Evolutionary conservation across 345 rosid genomes (phyloP).

Genomic region (Noccaea bulbosa): DNA sequence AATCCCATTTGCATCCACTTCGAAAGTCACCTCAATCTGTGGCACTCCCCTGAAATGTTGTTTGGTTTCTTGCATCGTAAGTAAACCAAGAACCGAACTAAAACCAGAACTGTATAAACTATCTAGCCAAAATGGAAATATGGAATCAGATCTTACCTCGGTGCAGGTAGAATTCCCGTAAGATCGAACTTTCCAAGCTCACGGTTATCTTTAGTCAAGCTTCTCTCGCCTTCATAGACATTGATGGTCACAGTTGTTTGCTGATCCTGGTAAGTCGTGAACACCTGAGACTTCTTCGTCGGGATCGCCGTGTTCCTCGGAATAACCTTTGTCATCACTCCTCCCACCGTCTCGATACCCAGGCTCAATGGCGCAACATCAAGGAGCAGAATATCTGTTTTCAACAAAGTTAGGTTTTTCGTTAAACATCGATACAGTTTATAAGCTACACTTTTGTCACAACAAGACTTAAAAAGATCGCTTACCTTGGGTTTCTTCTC

Average conservation of each 20-base stretch:
- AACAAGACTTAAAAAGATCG: conserved; percentile 1
- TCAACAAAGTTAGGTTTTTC: not conserved
- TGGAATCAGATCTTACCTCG: conserved; percentile 43
- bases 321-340: conserved; percentile 56
- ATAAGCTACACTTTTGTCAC: not conserved
- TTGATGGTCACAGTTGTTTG: conserved; percentile 55
- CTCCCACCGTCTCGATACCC: conserved; percentile 62
- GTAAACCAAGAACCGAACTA: conserved; percentile 13
- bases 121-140: not conserved
- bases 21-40: conserved; percentile 53
- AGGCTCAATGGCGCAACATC: conserved; percentile 59
- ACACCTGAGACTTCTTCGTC: conserved; percentile 51
- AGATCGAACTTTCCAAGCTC: conserved; percentile 61
- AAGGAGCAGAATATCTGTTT: conserved; percentile 52
- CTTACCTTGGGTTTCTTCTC: conserved; percentile 52
- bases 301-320: conserved; percentile 57
- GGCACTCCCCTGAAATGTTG: conserved; percentile 44
- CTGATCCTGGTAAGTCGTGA: conserved; percentile 59
- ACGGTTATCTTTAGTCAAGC: conserved; percentile 56
- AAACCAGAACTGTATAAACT: not conserved
- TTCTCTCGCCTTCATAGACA: conserved; percentile 65
- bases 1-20: conserved; percentile 57
- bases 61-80: not conserved
- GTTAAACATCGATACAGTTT: not conserved
- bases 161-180: conserved; percentile 62